Conservation (phyloP, 1,139 yeast species). For the Arxiozyma bovina region DNA sequence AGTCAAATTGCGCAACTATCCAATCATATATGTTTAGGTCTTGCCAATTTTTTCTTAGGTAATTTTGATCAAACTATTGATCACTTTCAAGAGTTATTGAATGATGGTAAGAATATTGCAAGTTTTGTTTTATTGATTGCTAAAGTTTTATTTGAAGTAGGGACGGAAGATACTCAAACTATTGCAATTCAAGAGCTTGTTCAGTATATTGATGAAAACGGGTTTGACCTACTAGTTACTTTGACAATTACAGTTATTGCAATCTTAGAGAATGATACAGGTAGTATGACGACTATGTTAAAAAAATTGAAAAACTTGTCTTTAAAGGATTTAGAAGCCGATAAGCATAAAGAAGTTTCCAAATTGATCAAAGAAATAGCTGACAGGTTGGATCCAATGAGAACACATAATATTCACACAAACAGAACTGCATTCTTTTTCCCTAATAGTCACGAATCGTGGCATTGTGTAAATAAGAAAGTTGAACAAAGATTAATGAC, state of each 20-base stretch:
- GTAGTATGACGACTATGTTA: conserved; percentile 54
- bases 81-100: conserved; percentile 55
- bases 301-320: conserved; percentile 52
- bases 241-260: conserved; percentile 77
- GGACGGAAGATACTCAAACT: conserved; percentile 62
- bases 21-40: conserved; percentile 58
- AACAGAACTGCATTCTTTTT: conserved; percentile 62
- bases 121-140: conserved; percentile 65
- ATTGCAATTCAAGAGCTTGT: conserved; percentile 72
- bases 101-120: conserved; percentile 45
- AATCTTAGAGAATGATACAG: conserved; percentile 41
- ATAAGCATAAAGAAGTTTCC: conserved; percentile 50
- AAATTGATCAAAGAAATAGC: conserved; percentile 48
- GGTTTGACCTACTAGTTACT: conserved; percentile 57
- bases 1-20: conserved; percentile 40
- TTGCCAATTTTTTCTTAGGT: conserved; percentile 54
- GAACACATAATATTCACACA: conserved; percentile 38
- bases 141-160: conserved; percentile 69
- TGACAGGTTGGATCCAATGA: conserved; percentile 26
- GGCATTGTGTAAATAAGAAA: conserved; percentile 52
- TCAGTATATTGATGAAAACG: conserved; percentile 52
- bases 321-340: conserved; percentile 41
- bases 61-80: conserved; percentile 58
- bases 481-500: conserved; percentile 49
- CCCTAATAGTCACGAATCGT: conserved; percentile 60